These are phyloP conservation scores for Jaenimonas drosophilae DNA, from an alignment of 208 protist species.

Conservation along the genomic window DNA sequence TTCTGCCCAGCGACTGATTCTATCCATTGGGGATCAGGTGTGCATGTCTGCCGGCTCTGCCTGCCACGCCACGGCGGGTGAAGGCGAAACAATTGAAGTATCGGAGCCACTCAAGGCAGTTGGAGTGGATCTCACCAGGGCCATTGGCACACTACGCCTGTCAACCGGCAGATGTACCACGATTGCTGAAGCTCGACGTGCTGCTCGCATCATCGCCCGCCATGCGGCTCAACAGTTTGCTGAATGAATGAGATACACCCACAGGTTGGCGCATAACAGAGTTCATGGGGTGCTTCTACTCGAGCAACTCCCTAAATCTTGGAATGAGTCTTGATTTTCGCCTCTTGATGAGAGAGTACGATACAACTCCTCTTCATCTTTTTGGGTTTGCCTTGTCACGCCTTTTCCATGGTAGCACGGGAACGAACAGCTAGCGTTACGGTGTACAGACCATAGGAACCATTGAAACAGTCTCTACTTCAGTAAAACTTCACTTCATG, in stretches of 20 bases:
- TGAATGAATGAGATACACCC: slow-evolving; percentile 20
- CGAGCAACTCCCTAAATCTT: too few relatives aligned
- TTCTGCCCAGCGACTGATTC: slow-evolving; percentile 54
- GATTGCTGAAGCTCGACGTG: slow-evolving; percentile 51
- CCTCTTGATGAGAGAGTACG: too few relatives aligned
- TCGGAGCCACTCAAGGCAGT: slow-evolving; percentile 63
- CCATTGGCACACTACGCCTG: slow-evolving; percentile 68
- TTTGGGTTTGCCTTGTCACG: too few relatives aligned
- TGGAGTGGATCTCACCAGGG: slow-evolving; percentile 30
- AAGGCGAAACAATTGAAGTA: slow-evolving; percentile 33
- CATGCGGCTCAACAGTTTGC: slow-evolving; percentile 70
- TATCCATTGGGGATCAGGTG: slow-evolving; percentile 47
- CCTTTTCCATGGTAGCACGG: too few relatives aligned
- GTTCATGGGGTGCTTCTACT: too few relatives aligned
- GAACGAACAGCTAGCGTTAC: too few relatives aligned
- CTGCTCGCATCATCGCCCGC: slow-evolving; percentile 58
- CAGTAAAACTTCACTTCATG: background rate
- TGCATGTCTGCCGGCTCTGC: slow-evolving; percentile 82
- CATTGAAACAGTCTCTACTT: slow-evolving; percentile 1
- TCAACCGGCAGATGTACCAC: slow-evolving; percentile 63
- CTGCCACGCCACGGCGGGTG: slow-evolving; percentile 56
- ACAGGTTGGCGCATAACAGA: too few relatives aligned
- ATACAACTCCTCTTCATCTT: too few relatives aligned
- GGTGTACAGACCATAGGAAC: too few relatives aligned
- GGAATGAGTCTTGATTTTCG: too few relatives aligned